Conservation (phyloP, 176 grass and related monocot species). For the Avena insularis region DNA sequence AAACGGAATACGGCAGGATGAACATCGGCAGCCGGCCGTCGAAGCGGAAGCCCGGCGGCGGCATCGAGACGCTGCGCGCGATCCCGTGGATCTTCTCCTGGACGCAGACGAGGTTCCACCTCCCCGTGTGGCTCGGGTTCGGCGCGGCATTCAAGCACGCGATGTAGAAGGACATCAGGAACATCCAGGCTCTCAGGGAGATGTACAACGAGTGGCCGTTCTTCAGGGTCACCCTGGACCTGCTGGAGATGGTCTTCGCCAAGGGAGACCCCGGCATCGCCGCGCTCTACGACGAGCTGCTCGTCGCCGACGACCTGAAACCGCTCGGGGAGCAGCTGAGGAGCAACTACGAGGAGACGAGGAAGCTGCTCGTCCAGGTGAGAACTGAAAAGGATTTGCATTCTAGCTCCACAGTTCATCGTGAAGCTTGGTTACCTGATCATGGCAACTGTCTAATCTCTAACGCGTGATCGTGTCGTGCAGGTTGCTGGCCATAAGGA, state of each 20-base stretch:
- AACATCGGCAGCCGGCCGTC: constrained; percentile 91
- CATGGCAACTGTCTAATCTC: neutral
- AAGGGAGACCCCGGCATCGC: constrained; percentile 91
- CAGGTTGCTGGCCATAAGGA: constrained; percentile 69
- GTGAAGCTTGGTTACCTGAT: neutral
- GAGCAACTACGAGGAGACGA: constrained; percentile 60
- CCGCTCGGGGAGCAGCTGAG: constrained; percentile 72
- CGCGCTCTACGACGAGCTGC: constrained; percentile 67
- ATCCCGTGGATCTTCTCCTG: constrained; percentile 99
- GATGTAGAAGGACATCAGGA: constrained; percentile 71
- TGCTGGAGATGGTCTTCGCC: constrained; percentile 96
- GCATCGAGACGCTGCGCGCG: constrained; percentile 80
- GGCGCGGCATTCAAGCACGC: constrained; percentile 67
- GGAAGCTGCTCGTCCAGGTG: constrained; percentile 72
- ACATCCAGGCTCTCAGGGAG: constrained; percentile 59
- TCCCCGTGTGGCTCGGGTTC: constrained; percentile 89
- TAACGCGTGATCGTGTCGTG: neutral
- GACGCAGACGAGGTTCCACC: constrained; percentile 95
- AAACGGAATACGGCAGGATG: constrained; percentile 81
- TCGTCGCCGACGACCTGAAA: constrained; percentile 64
- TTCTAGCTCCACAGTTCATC: neutral
- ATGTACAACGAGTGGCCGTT: constrained; percentile 96
- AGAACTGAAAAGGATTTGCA: neutral
- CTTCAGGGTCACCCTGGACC: constrained; percentile 87
- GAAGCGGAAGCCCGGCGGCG: constrained; percentile 75